Percentiles rank a stretch among this genome's conserved stretches.
phyloP scores from a whole-genome alignment of 1,139 yeast genomes.

The Sugiyamaella xylanicola region DNA sequence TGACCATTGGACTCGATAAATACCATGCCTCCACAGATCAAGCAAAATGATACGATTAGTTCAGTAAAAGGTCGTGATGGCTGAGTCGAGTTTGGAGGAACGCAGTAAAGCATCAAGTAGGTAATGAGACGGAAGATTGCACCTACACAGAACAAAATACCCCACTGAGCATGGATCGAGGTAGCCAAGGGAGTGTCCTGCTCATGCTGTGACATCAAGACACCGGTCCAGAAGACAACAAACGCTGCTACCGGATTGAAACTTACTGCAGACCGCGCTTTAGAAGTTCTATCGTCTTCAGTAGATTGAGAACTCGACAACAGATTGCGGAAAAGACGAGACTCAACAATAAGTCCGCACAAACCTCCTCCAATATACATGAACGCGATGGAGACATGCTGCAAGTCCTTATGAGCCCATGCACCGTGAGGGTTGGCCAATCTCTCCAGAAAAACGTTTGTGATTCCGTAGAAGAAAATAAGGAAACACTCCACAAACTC shows the following conservation, averaged over 20 bases:
- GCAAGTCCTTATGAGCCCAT: slow-evolving; percentile 92
- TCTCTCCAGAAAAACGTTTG: slow-evolving; percentile 89
- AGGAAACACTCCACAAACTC: slow-evolving; percentile 80
- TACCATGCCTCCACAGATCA: slow-evolving; percentile 84
- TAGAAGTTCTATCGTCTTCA: slow-evolving; percentile 14
- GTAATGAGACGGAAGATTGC: slow-evolving; percentile 75
- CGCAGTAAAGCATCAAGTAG: slow-evolving; percentile 57
- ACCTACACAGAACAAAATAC: slow-evolving; percentile 73
- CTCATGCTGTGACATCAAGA: slow-evolving; percentile 92
- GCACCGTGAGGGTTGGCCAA: slow-evolving; percentile 68
- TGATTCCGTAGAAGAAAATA: slow-evolving; percentile 82
- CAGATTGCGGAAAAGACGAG: slow-evolving; percentile 47
- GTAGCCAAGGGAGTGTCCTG: slow-evolving; percentile 82
- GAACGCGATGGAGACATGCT: slow-evolving; percentile 93
- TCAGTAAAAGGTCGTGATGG: slow-evolving; percentile 85
- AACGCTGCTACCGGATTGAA: slow-evolving; percentile 88
- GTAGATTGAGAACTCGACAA: slow-evolving; percentile 22
- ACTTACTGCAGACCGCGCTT: slow-evolving; percentile 27
- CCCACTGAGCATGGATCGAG: slow-evolving; percentile 88
- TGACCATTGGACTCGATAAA: slow-evolving; percentile 93
- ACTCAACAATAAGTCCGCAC: slow-evolving; percentile 82
- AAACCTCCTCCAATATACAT: slow-evolving; percentile 91
- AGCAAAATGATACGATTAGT: slow-evolving; percentile 70
- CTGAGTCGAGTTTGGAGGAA: slow-evolving; percentile 48
- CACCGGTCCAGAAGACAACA: slow-evolving; percentile 94